Conservation (phyloP, 169 alveolate genomes). For the Fabrea salina region DNA sequence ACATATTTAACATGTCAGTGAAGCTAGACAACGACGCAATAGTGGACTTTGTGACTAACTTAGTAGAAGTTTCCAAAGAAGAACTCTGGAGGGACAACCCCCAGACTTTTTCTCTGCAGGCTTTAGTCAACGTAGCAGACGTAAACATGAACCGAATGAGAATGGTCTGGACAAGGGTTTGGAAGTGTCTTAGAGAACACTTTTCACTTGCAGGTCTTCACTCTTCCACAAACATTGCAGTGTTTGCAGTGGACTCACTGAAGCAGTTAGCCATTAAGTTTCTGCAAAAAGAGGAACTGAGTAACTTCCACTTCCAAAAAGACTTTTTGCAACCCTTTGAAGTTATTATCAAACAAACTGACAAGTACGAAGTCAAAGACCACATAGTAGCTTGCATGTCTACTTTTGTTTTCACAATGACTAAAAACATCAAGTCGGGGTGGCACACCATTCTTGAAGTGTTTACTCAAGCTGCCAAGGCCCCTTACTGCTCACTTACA, state of each 20-base stretch:
- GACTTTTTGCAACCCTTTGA: constrained; percentile 84
- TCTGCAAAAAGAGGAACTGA: constrained; percentile 78
- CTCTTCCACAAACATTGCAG: constrained; percentile 50
- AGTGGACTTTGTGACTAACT: constrained; percentile 70
- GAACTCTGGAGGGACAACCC: constrained; percentile 71
- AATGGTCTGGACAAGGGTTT: constrained; percentile 77
- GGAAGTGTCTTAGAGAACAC: constrained; percentile 81
- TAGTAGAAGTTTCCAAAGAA: constrained; percentile 72
- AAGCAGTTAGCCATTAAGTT: constrained; percentile 82
- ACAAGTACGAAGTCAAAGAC: constrained; percentile 28
- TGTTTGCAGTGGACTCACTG: constrained; percentile 83
- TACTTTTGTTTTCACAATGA: constrained; percentile 52
- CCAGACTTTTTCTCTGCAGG: constrained; percentile 80
- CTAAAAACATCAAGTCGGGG: constrained; percentile 70
- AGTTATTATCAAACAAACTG: constrained; percentile 54
- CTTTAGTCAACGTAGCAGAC: constrained; percentile 87
- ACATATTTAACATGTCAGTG: constrained; percentile 66
- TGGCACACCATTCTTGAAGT: constrained; percentile 77
- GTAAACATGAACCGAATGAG: constrained; percentile 83
- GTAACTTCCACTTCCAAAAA: constrained; percentile 72
- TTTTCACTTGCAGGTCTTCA: constrained; percentile 75
- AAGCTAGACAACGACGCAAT: constrained; percentile 70
- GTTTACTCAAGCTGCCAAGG: constrained; percentile 62
- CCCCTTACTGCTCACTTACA: neutral
- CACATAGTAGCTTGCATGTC: constrained; percentile 65